Evolutionary conservation across 768 basidiomycete genomes (phyloP), one percentile per base, ranked within the genome.

Genomic region (Xerocomellus dryophilus): DNA sequence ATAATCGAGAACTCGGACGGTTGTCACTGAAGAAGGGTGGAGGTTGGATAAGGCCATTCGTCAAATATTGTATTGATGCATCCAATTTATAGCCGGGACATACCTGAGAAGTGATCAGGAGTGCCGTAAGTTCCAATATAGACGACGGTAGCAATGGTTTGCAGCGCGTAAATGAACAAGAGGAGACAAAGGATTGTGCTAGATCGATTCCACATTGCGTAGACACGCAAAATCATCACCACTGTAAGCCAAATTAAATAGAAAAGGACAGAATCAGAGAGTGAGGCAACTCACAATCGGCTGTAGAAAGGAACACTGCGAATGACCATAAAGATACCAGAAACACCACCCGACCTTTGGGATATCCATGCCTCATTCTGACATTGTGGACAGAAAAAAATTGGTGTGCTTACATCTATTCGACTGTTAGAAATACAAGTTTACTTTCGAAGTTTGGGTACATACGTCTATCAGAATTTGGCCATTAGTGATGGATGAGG

Each of bases 151-250:
- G 9, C 18, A 18, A 32, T 18, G 7, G 23, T n/a, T 45, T 39
- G 36, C 25, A 20, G 15, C 10, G 5, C 15, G 8, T 45, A 45
- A n/a, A 52, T 12, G 29, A 29, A 39, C 9, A 52, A n/a, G 27
- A 52, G 43, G 15, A 35, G 21, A 3, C 2, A 29, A 0, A 52
- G 15, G 14, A 52, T 39, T 5, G 1, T 23, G 1, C 1, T 38
- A 35, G 27, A 52, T 23, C 6, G 25, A 31, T 32, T 23, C 35
- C 35, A 52, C 43, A 52, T 52, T 23, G 43, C 51, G 15, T 39
- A 52, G 7, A 52, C 51, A 45, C 51, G 51, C 6, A 52, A 20
- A 52, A 52, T 32, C 51, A 52, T 52, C 2, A 52, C 14, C 7
- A 52, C 51, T 52, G 20, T 23, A 14, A 31, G 15, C 11, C 5